These are phyloP conservation scores for Colletotrichum sp. DNA, from an alignment of 2,329 filamentous ascomycete species.

Conservation along the genomic window DNA sequence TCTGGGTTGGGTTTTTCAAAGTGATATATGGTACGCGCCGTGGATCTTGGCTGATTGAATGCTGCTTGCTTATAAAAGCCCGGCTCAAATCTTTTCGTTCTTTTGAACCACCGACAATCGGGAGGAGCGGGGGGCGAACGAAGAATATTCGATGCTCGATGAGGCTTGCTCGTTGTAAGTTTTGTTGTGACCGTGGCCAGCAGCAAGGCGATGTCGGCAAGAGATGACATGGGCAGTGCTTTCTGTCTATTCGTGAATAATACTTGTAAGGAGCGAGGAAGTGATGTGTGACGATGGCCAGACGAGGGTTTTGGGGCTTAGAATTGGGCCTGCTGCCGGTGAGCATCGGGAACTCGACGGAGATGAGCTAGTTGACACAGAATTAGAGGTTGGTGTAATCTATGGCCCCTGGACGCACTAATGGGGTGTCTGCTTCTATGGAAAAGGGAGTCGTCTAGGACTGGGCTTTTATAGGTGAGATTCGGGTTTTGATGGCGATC, in stretches of 20 bases:
- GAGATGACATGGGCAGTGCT: accelerated
- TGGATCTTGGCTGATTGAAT: background rate
- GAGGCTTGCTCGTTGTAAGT: background rate
- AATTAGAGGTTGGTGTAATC: background rate
- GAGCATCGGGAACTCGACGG: background rate
- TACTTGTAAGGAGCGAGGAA: background rate
- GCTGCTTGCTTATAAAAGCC: background rate
- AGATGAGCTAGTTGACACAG: background rate
- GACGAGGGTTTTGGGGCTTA: accelerated
- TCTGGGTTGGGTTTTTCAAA: background rate
- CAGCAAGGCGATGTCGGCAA: background rate
- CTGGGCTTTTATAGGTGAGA: background rate
- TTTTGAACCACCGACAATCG: background rate
- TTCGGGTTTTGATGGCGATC: accelerated
- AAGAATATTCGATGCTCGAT: background rate
- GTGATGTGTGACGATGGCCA: background rate
- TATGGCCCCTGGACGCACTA: too few relatives aligned
- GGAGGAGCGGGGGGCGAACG: too few relatives aligned
- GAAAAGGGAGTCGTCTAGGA: background rate
- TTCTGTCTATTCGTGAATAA: background rate
- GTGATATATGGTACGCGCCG: accelerated
- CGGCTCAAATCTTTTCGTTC: background rate
- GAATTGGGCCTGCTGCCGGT: background rate
- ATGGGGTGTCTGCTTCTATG: background rate
- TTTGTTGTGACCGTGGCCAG: background rate